Evolutionary conservation across 768 basidiomycete genomes (phyloP).

Genomic region (Lactarius sanguifluus): DNA sequence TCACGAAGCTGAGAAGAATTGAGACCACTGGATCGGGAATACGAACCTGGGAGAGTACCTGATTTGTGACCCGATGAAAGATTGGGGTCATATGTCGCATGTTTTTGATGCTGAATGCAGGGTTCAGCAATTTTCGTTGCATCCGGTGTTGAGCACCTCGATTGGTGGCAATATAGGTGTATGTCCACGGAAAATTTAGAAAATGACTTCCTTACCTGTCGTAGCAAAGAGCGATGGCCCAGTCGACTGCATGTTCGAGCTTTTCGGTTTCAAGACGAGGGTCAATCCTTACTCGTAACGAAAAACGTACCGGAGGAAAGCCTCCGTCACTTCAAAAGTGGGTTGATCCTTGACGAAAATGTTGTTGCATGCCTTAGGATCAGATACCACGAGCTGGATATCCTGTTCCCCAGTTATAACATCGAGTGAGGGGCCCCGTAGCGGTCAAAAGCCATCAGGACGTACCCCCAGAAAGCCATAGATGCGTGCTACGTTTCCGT

Average conservation of each 20-base stretch:
- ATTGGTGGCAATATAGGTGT: not conserved
- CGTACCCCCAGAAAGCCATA: not conserved
- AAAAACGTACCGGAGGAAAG: slow-evolving; percentile 1
- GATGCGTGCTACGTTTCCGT: not conserved
- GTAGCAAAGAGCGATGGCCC: slow-evolving; percentile 10
- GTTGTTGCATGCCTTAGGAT: slow-evolving; percentile 13
- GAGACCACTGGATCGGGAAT: too few species aligned
- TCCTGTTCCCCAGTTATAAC: not conserved
- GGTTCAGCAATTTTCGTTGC: slow-evolving; percentile 20
- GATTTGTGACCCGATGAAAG: slow-evolving; percentile 25
- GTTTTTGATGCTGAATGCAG: slow-evolving; percentile 30
- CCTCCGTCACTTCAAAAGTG: not conserved
- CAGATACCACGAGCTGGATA: slow-evolving; percentile 12
- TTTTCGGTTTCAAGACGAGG: too few species aligned
- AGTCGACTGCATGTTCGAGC: too few species aligned
- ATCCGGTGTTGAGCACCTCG: slow-evolving; percentile 9
- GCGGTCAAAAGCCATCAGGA: not conserved
- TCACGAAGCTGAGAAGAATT: too few species aligned
- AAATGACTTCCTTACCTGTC: not conserved
- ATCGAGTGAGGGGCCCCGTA: not conserved
- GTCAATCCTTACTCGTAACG: too few species aligned
- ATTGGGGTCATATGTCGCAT: slow-evolving; percentile 31
- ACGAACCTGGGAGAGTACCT: slow-evolving; percentile 3
- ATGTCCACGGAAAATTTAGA: not conserved
- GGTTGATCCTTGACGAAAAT: slow-evolving; percentile 11